phyloP scores from a whole-genome alignment of 2,329 filamentous ascomycete species.

The Fonsecaea erecta region DNA sequence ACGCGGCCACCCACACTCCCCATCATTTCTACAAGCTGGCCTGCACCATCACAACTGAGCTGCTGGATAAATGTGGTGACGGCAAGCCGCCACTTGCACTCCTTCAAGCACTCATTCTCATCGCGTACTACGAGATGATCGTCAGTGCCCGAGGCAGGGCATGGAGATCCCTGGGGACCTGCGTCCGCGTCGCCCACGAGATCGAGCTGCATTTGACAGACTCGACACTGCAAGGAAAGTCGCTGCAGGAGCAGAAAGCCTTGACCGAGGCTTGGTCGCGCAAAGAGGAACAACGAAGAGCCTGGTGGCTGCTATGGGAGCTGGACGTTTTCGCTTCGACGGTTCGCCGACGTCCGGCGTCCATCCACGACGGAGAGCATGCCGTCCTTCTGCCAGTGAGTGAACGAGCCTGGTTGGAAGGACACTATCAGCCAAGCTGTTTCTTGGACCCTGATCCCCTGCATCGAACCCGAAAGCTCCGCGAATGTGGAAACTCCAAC shows the following conservation, averaged over 20 bases:
- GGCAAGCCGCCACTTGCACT: constrained; percentile 9
- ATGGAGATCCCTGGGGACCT: constrained; percentile 9
- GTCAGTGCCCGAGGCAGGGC: constrained; percentile 9
- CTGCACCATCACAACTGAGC: constrained; percentile 3
- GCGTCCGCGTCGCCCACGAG: constrained; percentile 18
- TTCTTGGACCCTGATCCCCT: constrained; percentile 12
- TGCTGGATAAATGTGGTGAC: constrained; percentile 10
- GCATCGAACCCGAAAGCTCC: constrained; percentile 10
- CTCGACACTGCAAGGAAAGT: constrained; percentile 5
- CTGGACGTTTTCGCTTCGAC: constrained; percentile 17
- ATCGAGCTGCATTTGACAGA: constrained; percentile 17
- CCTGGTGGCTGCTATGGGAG: constrained; percentile 16
- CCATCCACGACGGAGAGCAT: constrained; percentile 10
- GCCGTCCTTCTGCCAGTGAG: constrained; percentile 10
- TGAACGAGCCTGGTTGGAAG: constrained; percentile 7
- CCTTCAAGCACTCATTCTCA: constrained; percentile 12
- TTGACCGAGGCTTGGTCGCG: neutral
- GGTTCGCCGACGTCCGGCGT: constrained; percentile 7
- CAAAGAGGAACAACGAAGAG: constrained; percentile 12
- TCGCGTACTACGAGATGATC: constrained; percentile 12
- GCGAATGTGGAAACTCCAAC: constrained; percentile 9
- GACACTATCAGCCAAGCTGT: constrained; percentile 9
- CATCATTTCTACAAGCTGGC: constrained; percentile 12
- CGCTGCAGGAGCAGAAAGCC: neutral
- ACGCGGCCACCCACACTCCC: neutral